A percentile compares a stretch with the other conserved stretches of the same genome.
Conservation (phyloP, 2,329 filamentous ascomycete species). For the Ilyonectria destructans region DNA sequence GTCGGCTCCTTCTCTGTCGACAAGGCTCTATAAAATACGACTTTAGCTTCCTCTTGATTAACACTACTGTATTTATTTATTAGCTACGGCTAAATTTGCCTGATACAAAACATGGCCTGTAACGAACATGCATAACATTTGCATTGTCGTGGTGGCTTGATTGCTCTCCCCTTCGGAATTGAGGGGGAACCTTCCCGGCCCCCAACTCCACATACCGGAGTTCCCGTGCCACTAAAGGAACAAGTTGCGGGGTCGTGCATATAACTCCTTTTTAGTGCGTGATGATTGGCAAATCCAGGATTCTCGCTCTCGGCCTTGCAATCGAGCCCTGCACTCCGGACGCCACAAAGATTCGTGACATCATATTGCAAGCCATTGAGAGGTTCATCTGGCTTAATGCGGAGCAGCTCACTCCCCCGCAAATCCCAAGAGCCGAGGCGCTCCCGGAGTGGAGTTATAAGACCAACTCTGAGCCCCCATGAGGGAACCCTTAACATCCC, state of each 20-base stretch:
- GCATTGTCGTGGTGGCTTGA: too few relatives aligned
- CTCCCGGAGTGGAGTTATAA: not conserved
- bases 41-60: too few relatives aligned
- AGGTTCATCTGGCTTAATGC: not conserved
- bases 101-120: too few relatives aligned
- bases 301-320: not conserved
- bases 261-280: not conserved
- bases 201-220: not conserved
- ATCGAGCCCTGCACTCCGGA: conserved; percentile 1
- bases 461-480: not conserved
- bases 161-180: not conserved
- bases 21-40: too few relatives aligned
- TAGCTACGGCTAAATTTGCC: too few relatives aligned
- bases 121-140: too few relatives aligned
- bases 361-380: not conserved
- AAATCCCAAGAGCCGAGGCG: not conserved
- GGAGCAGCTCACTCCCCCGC: not conserved
- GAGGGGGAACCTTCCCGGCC: not conserved
- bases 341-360: not conserved
- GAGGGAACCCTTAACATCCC: not conserved
- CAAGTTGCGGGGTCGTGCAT: not conserved
- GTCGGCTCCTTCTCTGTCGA: too few relatives aligned
- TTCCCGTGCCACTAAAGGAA: not conserved
- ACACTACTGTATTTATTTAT: too few relatives aligned
- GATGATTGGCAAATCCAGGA: not conserved